Evolutionary conservation across 306 rosid genomes (phyloP), one percentile per base, ranked within the genome.

Genomic region (Cyamopsis tetragonoloba): DNA sequence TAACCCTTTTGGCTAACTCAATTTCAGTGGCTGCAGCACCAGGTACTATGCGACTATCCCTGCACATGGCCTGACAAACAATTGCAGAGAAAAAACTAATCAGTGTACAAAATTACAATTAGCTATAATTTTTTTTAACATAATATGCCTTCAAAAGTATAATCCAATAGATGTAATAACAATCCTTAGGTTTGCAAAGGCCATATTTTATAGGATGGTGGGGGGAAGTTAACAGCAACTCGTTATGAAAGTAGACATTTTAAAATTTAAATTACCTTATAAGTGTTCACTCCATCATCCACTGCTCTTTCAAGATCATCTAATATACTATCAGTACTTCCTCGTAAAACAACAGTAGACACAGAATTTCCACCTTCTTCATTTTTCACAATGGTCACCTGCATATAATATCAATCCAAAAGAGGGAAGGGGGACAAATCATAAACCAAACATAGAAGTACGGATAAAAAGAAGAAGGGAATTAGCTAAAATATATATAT

Each of bases 1-100:
- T 93, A 50, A 93, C 85, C 75, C 88, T 81, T 80, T 46, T 86
- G 49, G 96, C 98, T 54, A 89, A 70, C 85, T 92, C 98, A 64
- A 92, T 92, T 83, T 92, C 96, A 31, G 98, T 92, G 39, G 98
- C 96, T 4, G 96, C 91, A 62, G 91, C 96, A 49, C 96, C 98
- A 44, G 98, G 95, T 69, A 93, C 89, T 30, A 54, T 79, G 7
- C 98, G 91, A 79, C 98, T 93, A 66, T 93, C 96, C 80, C 83
- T 84, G 68, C 97, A 91, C 97, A 89, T 89, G 39, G 98, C 97
- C 97, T 93, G 65, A 72, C 23, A 74, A 55, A 38, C 20, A 75
- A 68, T 75, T 58, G 64, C 39, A 69, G 68, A 28, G 19, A 37
- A 37, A 32, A 37, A 59, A 60, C 22, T 68, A 55, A 20, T 53